These are phyloP conservation scores for Dicorynia guianensis DNA, from an alignment of 306 rosid genomes.

Conservation along the genomic window DNA sequence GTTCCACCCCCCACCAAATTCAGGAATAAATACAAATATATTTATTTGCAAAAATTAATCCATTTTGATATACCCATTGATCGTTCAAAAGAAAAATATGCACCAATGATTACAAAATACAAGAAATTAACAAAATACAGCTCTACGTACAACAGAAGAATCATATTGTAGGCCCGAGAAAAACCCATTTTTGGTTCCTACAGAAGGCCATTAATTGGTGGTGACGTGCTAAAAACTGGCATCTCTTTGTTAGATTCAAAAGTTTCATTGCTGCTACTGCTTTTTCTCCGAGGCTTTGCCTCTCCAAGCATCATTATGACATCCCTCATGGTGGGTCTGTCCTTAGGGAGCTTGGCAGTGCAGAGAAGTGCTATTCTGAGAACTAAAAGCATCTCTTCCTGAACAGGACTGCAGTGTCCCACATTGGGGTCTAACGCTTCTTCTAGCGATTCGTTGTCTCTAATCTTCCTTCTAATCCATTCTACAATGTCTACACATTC, in stretches of 20 bases:
- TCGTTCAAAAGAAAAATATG: constrained; percentile 34
- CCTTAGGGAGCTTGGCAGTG: constrained; percentile 89
- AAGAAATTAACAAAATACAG: constrained; percentile 45
- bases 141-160: constrained; percentile 51
- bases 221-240: constrained; percentile 66
- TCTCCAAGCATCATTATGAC: constrained; percentile 93
- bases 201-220: constrained; percentile 71
- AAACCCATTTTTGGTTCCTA: constrained; percentile 46
- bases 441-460: constrained; percentile 70
- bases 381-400: constrained; percentile 93
- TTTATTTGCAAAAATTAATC: constrained; percentile 43
- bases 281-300: constrained; percentile 93
- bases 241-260: constrained; percentile 59
- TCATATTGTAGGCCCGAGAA: constrained; percentile 23
- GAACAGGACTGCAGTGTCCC: constrained; percentile 83
- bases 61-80: constrained; percentile 44
- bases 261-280: constrained; percentile 63
- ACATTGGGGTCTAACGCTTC: constrained; percentile 77
- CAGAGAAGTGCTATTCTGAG: constrained; percentile 88
- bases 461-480: constrained; percentile 79
- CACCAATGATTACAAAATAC: constrained; percentile 52
- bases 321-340: constrained; percentile 96
- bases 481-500: constrained; percentile 85
- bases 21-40: constrained; percentile 7
- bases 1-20: constrained; percentile 31